Percentiles rank a stretch among this genome's conserved stretches.
These are phyloP conservation scores for Phytopythium delawarense DNA, from an alignment of 352 stramenopile genomes.

Conservation along the genomic window DNA sequence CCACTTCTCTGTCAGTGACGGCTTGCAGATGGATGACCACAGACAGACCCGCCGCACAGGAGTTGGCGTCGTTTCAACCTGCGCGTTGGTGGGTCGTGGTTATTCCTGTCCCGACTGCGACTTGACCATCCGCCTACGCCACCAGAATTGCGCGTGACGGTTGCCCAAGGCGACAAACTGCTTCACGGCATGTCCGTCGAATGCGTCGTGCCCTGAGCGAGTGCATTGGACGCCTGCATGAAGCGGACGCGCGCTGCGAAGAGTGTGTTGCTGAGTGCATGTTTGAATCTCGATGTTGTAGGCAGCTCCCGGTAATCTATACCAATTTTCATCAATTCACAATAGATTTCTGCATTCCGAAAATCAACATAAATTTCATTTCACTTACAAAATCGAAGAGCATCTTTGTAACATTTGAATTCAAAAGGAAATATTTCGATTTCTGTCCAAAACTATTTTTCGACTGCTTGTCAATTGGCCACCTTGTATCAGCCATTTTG, in stretches of 20 bases:
- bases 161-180: neutral
- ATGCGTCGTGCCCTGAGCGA: neutral
- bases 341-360: no score
- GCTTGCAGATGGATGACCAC: neutral
- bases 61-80: neutral
- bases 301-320: no score
- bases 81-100: neutral
- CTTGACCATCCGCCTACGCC: neutral
- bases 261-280: neutral
- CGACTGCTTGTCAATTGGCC: no score
- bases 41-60: neutral
- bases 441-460: no score
- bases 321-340: no score
- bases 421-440: no score
- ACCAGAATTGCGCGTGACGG: neutral
- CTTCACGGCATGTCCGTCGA: neutral
- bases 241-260: neutral
- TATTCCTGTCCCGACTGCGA: constrained; percentile 1
- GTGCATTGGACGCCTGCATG: neutral
- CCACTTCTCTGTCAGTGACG: neutral
- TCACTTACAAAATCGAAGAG: no score
- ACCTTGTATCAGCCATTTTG: no score
- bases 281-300: neutral
- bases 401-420: no score
- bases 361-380: no score